Base-by-base conservation (phyloP, 129 eudicot species). In the Cynara cardunculus region DNA sequence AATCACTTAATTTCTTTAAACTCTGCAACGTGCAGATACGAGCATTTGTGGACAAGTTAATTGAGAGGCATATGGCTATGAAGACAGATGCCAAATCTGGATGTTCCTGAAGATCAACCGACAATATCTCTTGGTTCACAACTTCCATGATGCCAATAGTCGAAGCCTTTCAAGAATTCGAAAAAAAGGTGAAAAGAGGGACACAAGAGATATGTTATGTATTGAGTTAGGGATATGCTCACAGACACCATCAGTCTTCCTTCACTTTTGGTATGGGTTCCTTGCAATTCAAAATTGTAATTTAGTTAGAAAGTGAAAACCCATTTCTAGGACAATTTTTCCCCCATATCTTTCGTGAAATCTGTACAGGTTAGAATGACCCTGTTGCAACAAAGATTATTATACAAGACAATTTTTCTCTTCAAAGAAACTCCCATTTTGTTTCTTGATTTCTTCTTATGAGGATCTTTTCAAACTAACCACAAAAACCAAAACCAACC, bases 11-110 rank as follows among this genome's bases (percentile, higher is more conserved):
- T 79, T 81, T 75, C 77, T 35, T 77, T 24, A 25, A n/a, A 24
- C 10, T 82, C 72, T 76, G 0, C 27, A 69, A 80, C 37, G 18
- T 76, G 81, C 92, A 96, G 99, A 96, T 96, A 81, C 94, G 99
- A 34, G 97, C 97, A 25, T 96, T 92, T 74, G 99, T 96, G 89
- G 99, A 92, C 91, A 87, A 21, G 85, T 81, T 96, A 85, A 89
- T 96, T 67, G 98, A 91, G 82, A 88, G 95, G 77, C 97, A 92
- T 84, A 90, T 92, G 96, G 76, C 91, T 34, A 68, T 9, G 79
- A 90, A 87, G 85, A 82, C 87, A 44, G 91, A 76, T 44, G 79
- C 71, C 37, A 96, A 90, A 81, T 84, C 92, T 10, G 88, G 86
- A 86, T 84, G 86, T 64, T 53, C 81, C n/a, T 85, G 73, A 84